Evolutionary conservation across 1,139 yeast species (phyloP).

Genomic region (Hanseniaspora uvarum): DNA sequence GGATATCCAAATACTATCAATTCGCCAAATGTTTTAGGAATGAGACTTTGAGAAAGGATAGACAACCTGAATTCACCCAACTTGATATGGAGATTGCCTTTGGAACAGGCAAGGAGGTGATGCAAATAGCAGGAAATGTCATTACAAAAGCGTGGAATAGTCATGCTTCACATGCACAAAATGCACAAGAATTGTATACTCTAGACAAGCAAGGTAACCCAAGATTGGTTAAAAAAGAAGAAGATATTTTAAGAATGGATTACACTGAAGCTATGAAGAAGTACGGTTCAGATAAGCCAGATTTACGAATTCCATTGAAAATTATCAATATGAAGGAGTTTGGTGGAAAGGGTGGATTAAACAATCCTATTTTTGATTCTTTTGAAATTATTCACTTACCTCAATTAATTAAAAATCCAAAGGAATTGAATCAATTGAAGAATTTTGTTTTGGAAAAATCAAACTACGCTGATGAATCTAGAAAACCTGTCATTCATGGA

Average conservation of each 20-base stretch:
- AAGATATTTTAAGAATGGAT: constrained; percentile 39
- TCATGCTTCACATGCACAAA: constrained; percentile 22
- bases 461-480: constrained; percentile 39
- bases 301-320: constrained; percentile 52
- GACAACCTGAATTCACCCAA: constrained; percentile 97
- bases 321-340: constrained; percentile 42
- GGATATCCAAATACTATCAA: constrained; percentile 76
- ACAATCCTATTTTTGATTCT: constrained; percentile 40
- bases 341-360: constrained; percentile 33
- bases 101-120: constrained; percentile 59
- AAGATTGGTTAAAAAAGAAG: constrained; percentile 14
- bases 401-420: constrained; percentile 35
- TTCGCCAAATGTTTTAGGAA: constrained; percentile 91
- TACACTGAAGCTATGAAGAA: constrained; percentile 59
- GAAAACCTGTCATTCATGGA: constrained; percentile 51
- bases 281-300: constrained; percentile 94
- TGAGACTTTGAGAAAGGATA: constrained; percentile 85
- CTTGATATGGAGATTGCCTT: constrained; percentile 89
- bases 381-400: constrained; percentile 57
- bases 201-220: constrained; percentile 11
- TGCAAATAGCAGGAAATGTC: constrained; percentile 49
- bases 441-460: constrained; percentile 35
- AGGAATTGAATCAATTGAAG: constrained; percentile 34
- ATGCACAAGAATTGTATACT: constrained; percentile 18
- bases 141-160: constrained; percentile 46